Base-by-base conservation (phyloP, 305 asterid genomes). In the Euphrasia arctica region DNA sequence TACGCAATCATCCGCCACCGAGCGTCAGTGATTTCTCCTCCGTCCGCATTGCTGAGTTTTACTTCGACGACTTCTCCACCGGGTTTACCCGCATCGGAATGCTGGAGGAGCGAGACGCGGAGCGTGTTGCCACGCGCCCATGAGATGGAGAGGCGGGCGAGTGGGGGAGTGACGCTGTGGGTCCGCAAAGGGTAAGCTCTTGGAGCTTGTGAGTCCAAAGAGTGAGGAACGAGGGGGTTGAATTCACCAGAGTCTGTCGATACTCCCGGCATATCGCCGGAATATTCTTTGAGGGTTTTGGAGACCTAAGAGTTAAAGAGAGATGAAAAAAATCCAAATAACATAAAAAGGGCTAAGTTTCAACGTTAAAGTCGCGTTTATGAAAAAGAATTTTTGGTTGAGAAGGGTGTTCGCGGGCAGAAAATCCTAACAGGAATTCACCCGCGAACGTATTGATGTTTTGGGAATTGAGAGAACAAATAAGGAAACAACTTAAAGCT, bases 111-210 rank as follows among this genome's bases (percentile, higher is more conserved):
- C 2, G 95, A 77, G 14, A 91, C 86, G 36, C 91, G 94, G 75
- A 91, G 96, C 60, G 92, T 83, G 85, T 85, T 89, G 3, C 95
- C 96, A 68, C 92, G 96, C 41, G 90, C 90, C 98, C 96, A 91
- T 29, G 82, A 86, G 65, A 91, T 70, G 15, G 94, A 83, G 70
- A 85, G 68, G 75, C 92, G 95, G n/a, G 74, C 74, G 69, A 75
- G 64, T 51, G 90, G 86, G 48, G 82, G 77, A 47, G 72, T 61
- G 41, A 70, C 83, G 78, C 92, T 78, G 65, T 74, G 89, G 66
- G 59, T 47, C 56, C 78, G 75, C 49, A 91, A 78, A 51, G 89
- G 86, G 76, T 80, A 88, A 58, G 72, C 67, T 18, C 70, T 68
- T 0, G 85, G 80, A 2, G 48, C 42, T 48, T 75, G 66, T 0